phyloP scores from a whole-genome alignment of 768 basidiomycete species.

The Daedalea quercina region DNA sequence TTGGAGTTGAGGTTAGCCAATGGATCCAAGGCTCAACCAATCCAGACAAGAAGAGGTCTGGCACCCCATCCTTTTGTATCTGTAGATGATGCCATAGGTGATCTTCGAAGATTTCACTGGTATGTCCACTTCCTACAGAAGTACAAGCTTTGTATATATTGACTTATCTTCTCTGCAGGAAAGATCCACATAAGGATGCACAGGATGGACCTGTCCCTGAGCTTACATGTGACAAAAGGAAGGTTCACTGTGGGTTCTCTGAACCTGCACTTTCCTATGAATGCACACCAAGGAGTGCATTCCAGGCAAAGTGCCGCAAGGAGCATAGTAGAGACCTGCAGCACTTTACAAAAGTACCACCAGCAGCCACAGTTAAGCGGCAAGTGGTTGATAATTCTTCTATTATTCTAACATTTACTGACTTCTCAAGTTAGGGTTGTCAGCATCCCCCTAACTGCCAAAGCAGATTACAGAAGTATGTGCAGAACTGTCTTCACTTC shows the following conservation, averaged over 20 bases:
- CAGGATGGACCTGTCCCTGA: not conserved
- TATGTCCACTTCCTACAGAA: too few relatives aligned
- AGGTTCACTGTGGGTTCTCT: conserved; percentile 26
- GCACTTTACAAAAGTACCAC: conserved; percentile 56
- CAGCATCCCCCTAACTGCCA: conserved; percentile 45
- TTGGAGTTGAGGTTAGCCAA: conserved; percentile 49
- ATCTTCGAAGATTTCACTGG: conserved; percentile 74
- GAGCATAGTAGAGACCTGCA: conserved; percentile 48
- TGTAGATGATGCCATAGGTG: conserved; percentile 67
- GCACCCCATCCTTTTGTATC: conserved; percentile 45
- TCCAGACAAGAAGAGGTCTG: conserved; percentile 40
- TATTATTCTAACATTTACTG: not conserved
- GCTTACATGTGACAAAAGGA: conserved; percentile 32
- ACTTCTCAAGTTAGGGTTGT: conserved; percentile 38
- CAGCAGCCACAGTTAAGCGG: conserved; percentile 51
- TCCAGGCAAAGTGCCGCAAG: conserved; percentile 42
- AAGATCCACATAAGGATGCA: conserved; percentile 22
- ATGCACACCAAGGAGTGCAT: conserved; percentile 29
- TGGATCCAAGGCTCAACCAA: conserved; percentile 33
- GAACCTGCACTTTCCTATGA: conserved; percentile 26
- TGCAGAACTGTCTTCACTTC: not conserved
- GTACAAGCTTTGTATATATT: not conserved
- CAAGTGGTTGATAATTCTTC: conserved; percentile 29
- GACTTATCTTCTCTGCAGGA: conserved; percentile 6
- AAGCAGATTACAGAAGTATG: conserved; percentile 62